Conservation (phyloP, 345 rosid species). For the Lepidium sativum region DNA sequence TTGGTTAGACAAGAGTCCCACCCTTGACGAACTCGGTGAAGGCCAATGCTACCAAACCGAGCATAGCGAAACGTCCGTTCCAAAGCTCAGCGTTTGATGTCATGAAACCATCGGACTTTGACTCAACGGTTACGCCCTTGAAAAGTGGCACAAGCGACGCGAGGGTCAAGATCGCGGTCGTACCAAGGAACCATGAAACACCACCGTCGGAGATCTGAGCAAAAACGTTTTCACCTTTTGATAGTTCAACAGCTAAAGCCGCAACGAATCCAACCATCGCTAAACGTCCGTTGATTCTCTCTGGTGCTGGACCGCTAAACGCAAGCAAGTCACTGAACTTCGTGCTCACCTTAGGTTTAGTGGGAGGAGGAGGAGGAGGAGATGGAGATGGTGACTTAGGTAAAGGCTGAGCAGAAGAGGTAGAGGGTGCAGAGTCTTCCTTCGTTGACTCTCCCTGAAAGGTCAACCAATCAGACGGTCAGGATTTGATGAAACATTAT, state of each 20-base stretch:
- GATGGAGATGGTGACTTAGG: too few relatives aligned
- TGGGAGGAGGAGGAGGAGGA: too few relatives aligned
- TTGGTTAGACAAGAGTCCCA: constrained; percentile 38
- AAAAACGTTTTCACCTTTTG: constrained; percentile 57
- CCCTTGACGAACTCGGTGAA: constrained; percentile 68
- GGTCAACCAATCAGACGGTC: too few relatives aligned
- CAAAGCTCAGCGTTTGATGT: constrained; percentile 75
- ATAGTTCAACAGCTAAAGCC: constrained; percentile 54
- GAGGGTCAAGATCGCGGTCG: constrained; percentile 42
- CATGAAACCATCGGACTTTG: constrained; percentile 48
- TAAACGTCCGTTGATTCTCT: constrained; percentile 77
- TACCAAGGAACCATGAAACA: constrained; percentile 47
- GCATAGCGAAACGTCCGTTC: constrained; percentile 83
- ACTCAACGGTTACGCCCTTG: constrained; percentile 49
- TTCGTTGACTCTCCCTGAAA: too few relatives aligned
- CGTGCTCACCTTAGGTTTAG: constrained; percentile 33
- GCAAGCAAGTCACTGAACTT: constrained; percentile 56
- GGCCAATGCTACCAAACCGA: constrained; percentile 71
- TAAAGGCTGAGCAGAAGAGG: too few relatives aligned
- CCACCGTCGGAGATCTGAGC: constrained; percentile 60
- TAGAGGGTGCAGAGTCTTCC: too few relatives aligned
- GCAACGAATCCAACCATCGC: constrained; percentile 84
- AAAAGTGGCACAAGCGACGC: constrained; percentile 61
- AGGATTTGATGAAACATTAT: too few relatives aligned
- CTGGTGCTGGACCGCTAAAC: constrained; percentile 82